phyloP scores from a whole-genome alignment of 176 grass and related monocot species.

The Stipa capillata region DNA sequence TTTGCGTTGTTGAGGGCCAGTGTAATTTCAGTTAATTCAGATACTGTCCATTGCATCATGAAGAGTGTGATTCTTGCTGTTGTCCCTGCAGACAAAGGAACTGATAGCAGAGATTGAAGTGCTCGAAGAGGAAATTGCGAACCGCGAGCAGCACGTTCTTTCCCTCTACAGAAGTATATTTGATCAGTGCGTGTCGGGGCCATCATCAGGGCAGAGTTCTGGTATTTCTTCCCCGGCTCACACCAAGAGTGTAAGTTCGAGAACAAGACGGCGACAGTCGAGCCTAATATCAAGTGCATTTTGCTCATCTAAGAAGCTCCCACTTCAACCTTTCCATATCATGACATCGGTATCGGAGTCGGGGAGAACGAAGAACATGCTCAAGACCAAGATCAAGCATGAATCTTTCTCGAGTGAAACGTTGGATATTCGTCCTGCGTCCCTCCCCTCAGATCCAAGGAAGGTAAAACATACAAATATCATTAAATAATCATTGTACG shows the following conservation, averaged over 20 bases:
- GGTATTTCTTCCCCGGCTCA: conserved; percentile 74
- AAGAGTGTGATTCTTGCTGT: not conserved
- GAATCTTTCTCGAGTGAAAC: conserved; percentile 42
- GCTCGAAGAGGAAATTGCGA: conserved; percentile 90
- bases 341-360: conserved; percentile 54
- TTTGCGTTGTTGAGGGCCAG: not conserved
- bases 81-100: conserved; percentile 62
- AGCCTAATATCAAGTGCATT: conserved; percentile 89
- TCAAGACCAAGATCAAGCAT: conserved; percentile 57
- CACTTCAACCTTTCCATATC: conserved; percentile 76
- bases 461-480: conserved; percentile 34
- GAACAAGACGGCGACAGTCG: conserved; percentile 44
- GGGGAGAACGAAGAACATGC: conserved; percentile 31
- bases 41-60: not conserved
- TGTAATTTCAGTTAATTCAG: not conserved
- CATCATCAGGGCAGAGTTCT: conserved; percentile 75
- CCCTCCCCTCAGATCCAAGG: conserved; percentile 26
- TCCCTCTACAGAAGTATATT: conserved; percentile 93
- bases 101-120: conserved; percentile 87
- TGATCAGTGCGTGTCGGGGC: conserved; percentile 62
- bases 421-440: conserved; percentile 21
- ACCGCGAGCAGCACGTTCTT: conserved; percentile 89
- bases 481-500: not conserved
- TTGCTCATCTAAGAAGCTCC: conserved; percentile 90
- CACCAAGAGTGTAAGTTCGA: conserved; percentile 33